Percentiles rank a stretch among this genome's conserved stretches.
phyloP scores from a whole-genome alignment of 1,284 basidiomycete genomes.

The Cutaneotrichosporon sp. region DNA sequence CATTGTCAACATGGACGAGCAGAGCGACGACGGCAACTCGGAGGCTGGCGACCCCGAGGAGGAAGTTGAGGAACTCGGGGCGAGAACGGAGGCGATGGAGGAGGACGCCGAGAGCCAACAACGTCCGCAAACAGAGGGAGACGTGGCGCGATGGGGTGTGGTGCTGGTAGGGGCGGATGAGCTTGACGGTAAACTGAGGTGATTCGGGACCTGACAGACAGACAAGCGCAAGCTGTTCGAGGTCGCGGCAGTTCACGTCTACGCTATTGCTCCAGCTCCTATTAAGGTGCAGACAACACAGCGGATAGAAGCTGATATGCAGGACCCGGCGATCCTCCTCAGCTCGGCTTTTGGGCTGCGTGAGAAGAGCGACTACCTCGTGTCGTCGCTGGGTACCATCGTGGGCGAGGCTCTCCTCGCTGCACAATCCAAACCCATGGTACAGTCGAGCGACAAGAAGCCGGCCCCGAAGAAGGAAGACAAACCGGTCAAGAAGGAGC shows the following conservation, averaged over 20 bases:
- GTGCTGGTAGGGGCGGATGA: constrained; percentile 37
- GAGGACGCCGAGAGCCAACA: constrained; percentile 13
- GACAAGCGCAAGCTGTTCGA: constrained; percentile 45
- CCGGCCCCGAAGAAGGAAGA: neutral
- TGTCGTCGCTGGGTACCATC: constrained; percentile 42
- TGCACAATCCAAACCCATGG: neutral
- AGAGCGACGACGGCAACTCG: constrained; percentile 44
- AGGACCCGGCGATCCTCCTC: constrained; percentile 46
- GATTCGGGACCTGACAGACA: constrained; percentile 19
- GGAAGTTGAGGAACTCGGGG: constrained; percentile 22
- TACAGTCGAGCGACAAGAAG: neutral
- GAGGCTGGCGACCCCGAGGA: constrained; percentile 35
- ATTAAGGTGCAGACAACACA: constrained; percentile 18
- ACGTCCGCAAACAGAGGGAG: constrained; percentile 6
- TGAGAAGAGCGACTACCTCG: constrained; percentile 26
- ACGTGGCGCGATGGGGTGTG: constrained; percentile 39
- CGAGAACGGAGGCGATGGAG: constrained; percentile 19
- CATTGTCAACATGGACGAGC: constrained; percentile 50
- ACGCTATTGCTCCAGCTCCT: constrained; percentile 37
- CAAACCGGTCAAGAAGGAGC: constrained; percentile 3
- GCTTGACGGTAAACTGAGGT: constrained; percentile 41
- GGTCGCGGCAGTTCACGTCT: constrained; percentile 41
- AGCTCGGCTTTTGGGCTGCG: constrained; percentile 31
- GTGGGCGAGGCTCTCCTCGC: constrained; percentile 34
- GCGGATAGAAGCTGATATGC: constrained; percentile 6